Evolutionary conservation across 345 rosid genomes (phyloP).

Genomic region (Syzygium aromaticum): DNA sequence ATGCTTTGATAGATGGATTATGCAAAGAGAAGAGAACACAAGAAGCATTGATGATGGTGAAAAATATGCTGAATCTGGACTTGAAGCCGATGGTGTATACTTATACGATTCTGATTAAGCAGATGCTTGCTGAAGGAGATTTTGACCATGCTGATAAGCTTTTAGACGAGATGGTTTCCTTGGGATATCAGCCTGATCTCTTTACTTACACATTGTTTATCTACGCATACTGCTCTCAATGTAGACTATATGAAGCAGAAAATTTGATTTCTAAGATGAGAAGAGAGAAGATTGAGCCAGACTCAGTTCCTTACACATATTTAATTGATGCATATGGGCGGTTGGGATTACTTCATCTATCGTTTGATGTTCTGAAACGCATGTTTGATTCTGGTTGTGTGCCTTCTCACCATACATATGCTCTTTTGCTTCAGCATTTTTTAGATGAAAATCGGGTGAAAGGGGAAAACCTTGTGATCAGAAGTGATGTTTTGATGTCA

Average conservation of each 20-base stretch:
- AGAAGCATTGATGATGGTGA: slow-evolving; percentile 37
- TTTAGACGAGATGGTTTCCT: slow-evolving; percentile 43
- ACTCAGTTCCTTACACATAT: slow-evolving; percentile 50
- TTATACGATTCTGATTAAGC: slow-evolving; percentile 61
- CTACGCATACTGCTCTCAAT: slow-evolving; percentile 51
- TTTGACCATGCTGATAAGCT: slow-evolving; percentile 42
- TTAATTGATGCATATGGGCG: slow-evolving; percentile 60
- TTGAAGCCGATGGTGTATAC: slow-evolving; percentile 47
- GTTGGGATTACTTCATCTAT: slow-evolving; percentile 39
- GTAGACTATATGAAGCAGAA: slow-evolving; percentile 65
- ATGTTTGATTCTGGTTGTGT: slow-evolving; percentile 72
- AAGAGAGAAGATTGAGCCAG: slow-evolving; percentile 55
- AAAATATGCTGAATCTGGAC: slow-evolving; percentile 47
- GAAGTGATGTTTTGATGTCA: slow-evolving; percentile 20
- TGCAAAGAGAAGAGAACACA: slow-evolving; percentile 42
- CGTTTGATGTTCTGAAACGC: slow-evolving; percentile 68
- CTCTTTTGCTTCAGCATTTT: slow-evolving; percentile 52
- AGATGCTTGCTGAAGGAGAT: slow-evolving; percentile 52
- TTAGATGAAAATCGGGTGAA: slow-evolving; percentile 25
- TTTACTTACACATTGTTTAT: slow-evolving; percentile 68
- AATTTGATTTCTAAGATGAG: slow-evolving; percentile 52
- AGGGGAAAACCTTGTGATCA: slow-evolving; percentile 13
- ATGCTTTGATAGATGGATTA: slow-evolving; percentile 68
- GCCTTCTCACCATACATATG: slow-evolving; percentile 65
- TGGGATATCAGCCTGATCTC: slow-evolving; percentile 58